A percentile compares a stretch with the other conserved stretches of the same genome.
phyloP scores from a whole-genome alignment of 495 filamentous ascomycete species.

The Collariella sp. region DNA sequence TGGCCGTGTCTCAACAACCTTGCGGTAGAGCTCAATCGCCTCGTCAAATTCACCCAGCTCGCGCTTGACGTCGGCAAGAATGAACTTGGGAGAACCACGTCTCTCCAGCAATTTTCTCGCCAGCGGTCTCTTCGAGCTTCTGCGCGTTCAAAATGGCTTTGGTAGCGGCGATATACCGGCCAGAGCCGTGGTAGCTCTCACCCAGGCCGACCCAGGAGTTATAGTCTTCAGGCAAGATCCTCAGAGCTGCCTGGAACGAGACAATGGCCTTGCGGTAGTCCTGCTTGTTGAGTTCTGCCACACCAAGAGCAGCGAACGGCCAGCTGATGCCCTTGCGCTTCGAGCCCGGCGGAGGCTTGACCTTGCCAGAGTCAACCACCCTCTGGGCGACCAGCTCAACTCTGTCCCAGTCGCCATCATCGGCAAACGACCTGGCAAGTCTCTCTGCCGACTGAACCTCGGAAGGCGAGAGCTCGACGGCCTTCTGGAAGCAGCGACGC shows the following conservation, averaged over 20 bases:
- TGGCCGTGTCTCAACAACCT: slow-evolving; percentile 55
- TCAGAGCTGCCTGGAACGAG: slow-evolving; percentile 84
- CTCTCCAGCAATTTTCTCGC: slow-evolving; percentile 40
- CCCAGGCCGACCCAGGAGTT: slow-evolving; percentile 94
- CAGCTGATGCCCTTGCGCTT: slow-evolving; percentile 88
- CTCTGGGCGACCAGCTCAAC: slow-evolving; percentile 88
- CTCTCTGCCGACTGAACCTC: slow-evolving; percentile 85
- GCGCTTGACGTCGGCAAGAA: slow-evolving; percentile 90
- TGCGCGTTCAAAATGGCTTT: slow-evolving; percentile 82
- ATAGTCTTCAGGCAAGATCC: slow-evolving; percentile 76
- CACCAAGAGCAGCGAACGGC: slow-evolving; percentile 91
- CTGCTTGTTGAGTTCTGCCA: slow-evolving; percentile 93
- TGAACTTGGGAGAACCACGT: slow-evolving; percentile 90
- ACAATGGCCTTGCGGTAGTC: slow-evolving; percentile 79
- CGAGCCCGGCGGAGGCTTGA: slow-evolving; percentile 79
- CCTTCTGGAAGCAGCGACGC: slow-evolving; percentile 89
- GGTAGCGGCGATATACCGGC: slow-evolving; percentile 82
- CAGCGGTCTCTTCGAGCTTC: slow-evolving; percentile 50
- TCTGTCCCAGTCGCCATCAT: slow-evolving; percentile 89
- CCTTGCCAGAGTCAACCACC: slow-evolving; percentile 86
- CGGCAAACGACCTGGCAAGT: slow-evolving; percentile 74
- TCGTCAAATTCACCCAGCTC: slow-evolving; percentile 84
- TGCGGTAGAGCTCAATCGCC: slow-evolving; percentile 64
- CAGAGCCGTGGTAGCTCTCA: slow-evolving; percentile 91
- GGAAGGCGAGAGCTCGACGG: slow-evolving; percentile 82